Conservation (phyloP, 108 stramenopile species). For the Mayamaea pseudoterrestris region DNA sequence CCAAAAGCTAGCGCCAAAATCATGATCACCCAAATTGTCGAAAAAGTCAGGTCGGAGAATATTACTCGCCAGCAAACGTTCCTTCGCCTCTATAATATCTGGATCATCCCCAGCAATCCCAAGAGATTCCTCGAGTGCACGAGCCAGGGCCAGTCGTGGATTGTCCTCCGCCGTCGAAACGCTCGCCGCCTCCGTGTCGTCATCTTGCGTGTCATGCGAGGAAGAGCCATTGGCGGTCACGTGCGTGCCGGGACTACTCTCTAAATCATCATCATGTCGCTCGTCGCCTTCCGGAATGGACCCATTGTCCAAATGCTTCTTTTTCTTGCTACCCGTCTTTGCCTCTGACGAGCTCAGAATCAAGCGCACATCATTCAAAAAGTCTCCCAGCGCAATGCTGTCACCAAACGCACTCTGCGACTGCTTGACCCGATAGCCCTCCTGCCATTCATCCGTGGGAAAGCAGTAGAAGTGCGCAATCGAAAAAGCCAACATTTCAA, state of each 20-base stretch:
- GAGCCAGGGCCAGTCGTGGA: background rate
- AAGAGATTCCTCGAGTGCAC: constrained; percentile 4
- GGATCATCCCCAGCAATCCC: constrained; percentile 7
- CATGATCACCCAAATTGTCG: background rate
- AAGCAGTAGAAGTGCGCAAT: constrained; percentile 92
- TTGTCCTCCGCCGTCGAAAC: constrained; percentile 1
- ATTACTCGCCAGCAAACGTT: constrained; percentile 5
- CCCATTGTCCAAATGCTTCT: constrained; percentile 5
- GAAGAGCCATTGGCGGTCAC: background rate
- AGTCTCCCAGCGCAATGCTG: constrained; percentile 74
- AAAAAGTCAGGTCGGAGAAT: constrained; percentile 6
- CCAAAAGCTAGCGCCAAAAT: background rate
- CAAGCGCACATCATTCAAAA: constrained; percentile 71
- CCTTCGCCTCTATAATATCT: constrained; percentile 4
- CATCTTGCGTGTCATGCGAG: background rate
- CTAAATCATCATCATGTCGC: constrained; percentile 8
- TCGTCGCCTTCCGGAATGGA: constrained; percentile 25
- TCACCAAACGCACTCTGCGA: constrained; percentile 66
- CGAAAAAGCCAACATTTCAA: constrained; percentile 85
- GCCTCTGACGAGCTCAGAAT: constrained; percentile 8
- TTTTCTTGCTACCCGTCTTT: constrained; percentile 14
- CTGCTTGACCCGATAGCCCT: constrained; percentile 54
- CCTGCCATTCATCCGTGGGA: constrained; percentile 86
- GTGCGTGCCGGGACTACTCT: background rate
- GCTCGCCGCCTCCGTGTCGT: background rate